Evolutionary conservation across 148 eudicot genomes (phyloP), one percentile per base, ranked within the genome.

Genomic region (Hydrangea macrophylla): DNA sequence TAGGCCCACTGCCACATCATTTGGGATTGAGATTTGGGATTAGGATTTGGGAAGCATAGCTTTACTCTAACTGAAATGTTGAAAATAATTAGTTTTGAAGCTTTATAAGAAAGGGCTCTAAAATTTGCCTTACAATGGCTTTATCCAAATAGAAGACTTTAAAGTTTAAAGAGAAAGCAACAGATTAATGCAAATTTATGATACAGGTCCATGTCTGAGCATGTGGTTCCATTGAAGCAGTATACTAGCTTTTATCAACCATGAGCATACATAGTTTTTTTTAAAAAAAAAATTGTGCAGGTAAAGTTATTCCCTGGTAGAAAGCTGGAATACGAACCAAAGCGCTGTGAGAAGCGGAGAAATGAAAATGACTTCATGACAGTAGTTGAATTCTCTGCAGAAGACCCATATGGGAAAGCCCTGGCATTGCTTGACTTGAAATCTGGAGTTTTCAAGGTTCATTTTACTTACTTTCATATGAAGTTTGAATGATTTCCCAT

Each of bases 331-430:
- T 91, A 79, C 70, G 97, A 95, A 62, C 68, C 72, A 40, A 85
- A 62, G 71, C 82, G 82, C 32, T 80, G 83, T 33, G 80, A 65
- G 58, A 79, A 81, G 58, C 75, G 67, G 30, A 79, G 75, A 76
- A 79, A 40, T 20, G 93, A 85, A 27, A 57, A 68, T 15, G 86
- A 89, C 67, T 83, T 81, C 25, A 67, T 91, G 45, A 91, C 97
- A 20, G 85, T 87, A 22, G 84, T 91, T 60, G 96, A 85, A 72
- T 90, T 90, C 73, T 88, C 96, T 6, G 65, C 73, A 11, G 86
- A 81, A 62, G 60, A 82, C 61, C 99, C 99, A 61, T 94, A 94
- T 58, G 99, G 99, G 37, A 83, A 60, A 66, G 89, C 96, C 55
- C 78, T 81, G 65, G 91, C 96, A 39, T 77, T 94, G 65, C 64